phyloP scores from a whole-genome alignment of 2,329 filamentous ascomycete species.

The Cytospora mali region DNA sequence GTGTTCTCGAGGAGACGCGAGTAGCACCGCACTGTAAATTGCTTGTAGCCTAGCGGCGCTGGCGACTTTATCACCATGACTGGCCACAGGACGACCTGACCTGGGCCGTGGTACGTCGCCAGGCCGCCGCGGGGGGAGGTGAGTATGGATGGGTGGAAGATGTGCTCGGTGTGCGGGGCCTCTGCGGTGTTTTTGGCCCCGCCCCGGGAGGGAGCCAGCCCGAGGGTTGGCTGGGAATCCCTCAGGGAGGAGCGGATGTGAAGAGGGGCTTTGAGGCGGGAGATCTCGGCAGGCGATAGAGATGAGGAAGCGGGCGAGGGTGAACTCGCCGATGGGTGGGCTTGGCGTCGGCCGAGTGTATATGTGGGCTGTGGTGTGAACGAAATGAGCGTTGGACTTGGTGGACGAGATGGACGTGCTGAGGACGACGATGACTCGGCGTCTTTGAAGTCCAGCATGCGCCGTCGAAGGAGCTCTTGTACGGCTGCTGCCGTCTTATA shows the following conservation, averaged over 20 bases:
- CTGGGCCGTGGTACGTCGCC: slow-evolving; percentile 93
- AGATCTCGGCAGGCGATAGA: slow-evolving; percentile 50
- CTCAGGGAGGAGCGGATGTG: slow-evolving; percentile 33
- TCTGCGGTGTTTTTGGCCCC: slow-evolving; percentile 33
- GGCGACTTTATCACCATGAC: slow-evolving; percentile 74
- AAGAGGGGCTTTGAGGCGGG: slow-evolving; percentile 47
- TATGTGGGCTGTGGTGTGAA: slow-evolving; percentile 84
- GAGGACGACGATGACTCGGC: slow-evolving; percentile 22
- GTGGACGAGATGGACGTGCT: slow-evolving; percentile 41
- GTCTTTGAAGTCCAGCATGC: slow-evolving; percentile 62
- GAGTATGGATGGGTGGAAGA: slow-evolving; percentile 60
- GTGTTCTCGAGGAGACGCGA: slow-evolving; percentile 76
- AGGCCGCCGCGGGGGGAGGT: slow-evolving; percentile 83
- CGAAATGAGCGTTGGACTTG: slow-evolving; percentile 73
- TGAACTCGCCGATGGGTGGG: slow-evolving; percentile 22
- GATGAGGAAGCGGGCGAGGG: slow-evolving; percentile 33
- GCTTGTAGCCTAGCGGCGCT: slow-evolving; percentile 35
- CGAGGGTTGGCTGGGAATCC: slow-evolving; percentile 8
- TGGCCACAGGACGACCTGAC: slow-evolving; percentile 91
- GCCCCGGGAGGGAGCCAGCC: neutral
- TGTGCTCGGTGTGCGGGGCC: slow-evolving; percentile 36
- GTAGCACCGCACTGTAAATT: slow-evolving; percentile 75
- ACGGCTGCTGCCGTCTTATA: slow-evolving; percentile 44
- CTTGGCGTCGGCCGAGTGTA: slow-evolving; percentile 85
- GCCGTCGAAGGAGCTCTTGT: slow-evolving; percentile 44